Percentiles rank a stretch among this genome's conserved stretches.
Evolutionary conservation across 371 early-diverging fungal genomes (phyloP).

Genomic region (Lichtheimia ramosa): DNA sequence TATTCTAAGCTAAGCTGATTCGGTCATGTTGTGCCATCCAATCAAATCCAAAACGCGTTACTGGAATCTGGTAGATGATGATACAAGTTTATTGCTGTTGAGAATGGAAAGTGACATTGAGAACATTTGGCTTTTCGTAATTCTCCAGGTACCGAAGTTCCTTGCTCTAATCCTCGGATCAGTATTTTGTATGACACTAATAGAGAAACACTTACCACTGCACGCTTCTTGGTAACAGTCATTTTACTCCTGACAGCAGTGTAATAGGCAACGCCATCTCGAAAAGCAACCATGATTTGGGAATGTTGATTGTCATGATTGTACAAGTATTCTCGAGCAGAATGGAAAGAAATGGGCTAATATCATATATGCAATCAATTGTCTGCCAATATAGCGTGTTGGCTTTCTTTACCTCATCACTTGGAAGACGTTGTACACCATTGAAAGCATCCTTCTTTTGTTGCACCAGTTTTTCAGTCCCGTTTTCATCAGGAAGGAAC

Average conservation of each 20-base stretch:
- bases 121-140: conserved; percentile 40
- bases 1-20: too few relatives aligned
- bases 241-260: conserved; percentile 39
- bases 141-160: conserved; percentile 27
- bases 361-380: neutral
- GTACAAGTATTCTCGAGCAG: conserved; percentile 46
- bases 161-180: conserved; percentile 15
- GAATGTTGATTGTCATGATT: conserved; percentile 31
- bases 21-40: too few relatives aligned
- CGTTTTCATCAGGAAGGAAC: conserved; percentile 47
- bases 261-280: conserved; percentile 30
- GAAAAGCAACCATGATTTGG: conserved; percentile 29
- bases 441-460: conserved; percentile 23
- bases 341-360: conserved; percentile 33
- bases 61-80: too few relatives aligned
- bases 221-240: conserved; percentile 42
- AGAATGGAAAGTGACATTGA: conserved; percentile 25
- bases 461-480: conserved; percentile 28
- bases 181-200: neutral
- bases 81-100: too few relatives aligned
- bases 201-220: conserved; percentile 25
- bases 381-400: neutral
- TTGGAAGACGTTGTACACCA: neutral
- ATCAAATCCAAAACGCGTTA: too few relatives aligned
- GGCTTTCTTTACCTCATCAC: conserved; percentile 12